Percentiles rank a stretch among this genome's conserved stretches.
phyloP scores from a whole-genome alignment of 164 flowering plant species.

The Kalanchoe fedtschenkoi region DNA sequence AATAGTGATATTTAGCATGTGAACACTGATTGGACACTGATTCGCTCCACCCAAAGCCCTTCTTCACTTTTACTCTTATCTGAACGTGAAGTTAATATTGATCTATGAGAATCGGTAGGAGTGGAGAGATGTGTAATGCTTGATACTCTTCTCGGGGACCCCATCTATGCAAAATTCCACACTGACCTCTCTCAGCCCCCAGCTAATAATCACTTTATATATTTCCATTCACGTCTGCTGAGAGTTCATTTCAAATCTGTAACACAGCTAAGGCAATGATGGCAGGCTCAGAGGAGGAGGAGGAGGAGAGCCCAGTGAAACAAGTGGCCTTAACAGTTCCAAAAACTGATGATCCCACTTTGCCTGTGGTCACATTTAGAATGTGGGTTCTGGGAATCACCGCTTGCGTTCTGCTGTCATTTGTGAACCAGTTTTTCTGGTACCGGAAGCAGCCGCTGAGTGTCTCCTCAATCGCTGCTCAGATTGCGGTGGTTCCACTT shows the following conservation, averaged over 20 bases:
- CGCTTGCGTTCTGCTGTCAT: slow-evolving; percentile 37
- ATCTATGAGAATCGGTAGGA: no score
- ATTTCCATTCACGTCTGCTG: background rate
- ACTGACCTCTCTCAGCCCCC: no score
- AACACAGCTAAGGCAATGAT: no score
- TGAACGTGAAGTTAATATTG: no score
- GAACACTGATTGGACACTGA: no score
- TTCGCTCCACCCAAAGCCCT: no score
- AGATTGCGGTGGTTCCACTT: slow-evolving; percentile 55
- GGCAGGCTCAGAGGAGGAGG: background rate
- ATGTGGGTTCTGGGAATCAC: slow-evolving; percentile 44
- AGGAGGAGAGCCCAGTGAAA: slow-evolving; percentile 20
- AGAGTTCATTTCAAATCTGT: background rate
- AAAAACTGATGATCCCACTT: slow-evolving; percentile 40
- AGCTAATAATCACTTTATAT: background rate
- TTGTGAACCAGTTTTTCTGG: slow-evolving; percentile 64
- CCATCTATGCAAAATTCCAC: no score
- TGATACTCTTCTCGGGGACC: no score
- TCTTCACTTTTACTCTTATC: no score
- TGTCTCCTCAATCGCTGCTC: slow-evolving; percentile 38
- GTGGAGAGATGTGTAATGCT: no score
- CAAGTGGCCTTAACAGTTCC: slow-evolving; percentile 53
- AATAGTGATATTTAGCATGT: no score
- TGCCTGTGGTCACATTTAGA: slow-evolving; percentile 47
- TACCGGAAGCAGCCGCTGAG: slow-evolving; percentile 37